Percentiles rank a stretch among this genome's conserved stretches.
Evolutionary conservation across 495 filamentous ascomycete species (phyloP).

Genomic region (Neurospora tetraspora): DNA sequence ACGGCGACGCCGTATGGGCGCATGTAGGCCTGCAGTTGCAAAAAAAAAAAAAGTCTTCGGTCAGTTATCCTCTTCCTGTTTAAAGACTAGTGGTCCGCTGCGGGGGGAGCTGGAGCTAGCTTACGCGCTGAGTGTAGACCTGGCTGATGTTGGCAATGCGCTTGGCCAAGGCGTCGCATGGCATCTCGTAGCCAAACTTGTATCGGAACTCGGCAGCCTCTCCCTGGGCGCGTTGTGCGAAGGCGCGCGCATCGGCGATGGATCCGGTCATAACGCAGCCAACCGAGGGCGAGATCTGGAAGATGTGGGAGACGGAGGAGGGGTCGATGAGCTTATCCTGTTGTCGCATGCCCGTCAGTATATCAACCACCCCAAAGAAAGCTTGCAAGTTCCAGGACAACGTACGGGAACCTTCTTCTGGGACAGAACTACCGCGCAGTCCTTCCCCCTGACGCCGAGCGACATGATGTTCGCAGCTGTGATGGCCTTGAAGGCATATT

Average conservation of each 20-base stretch:
- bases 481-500: conserved; percentile 99
- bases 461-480: conserved; percentile 98
- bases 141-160: conserved; percentile 97
- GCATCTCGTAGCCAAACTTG: conserved; percentile 99
- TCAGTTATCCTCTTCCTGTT: conserved; percentile 8
- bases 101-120: conserved; percentile 14
- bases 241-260: conserved; percentile 92
- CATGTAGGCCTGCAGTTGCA: conserved; percentile 74
- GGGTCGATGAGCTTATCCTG: conserved; percentile 99
- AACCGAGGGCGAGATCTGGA: conserved; percentile 89
- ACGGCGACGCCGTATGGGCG: conserved; percentile 90
- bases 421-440: conserved; percentile 91
- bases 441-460: conserved; percentile 88
- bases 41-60: neutral
- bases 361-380: conserved; percentile 2
- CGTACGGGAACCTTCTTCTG: conserved; percentile 99
- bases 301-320: conserved; percentile 92
- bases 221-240: conserved; percentile 79
- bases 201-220: conserved; percentile 97
- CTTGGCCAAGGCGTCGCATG: conserved; percentile 92
- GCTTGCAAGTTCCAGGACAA: conserved; percentile 12
- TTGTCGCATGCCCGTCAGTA: conserved; percentile 19
- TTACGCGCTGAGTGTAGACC: conserved; percentile 93
- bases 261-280: conserved; percentile 98
- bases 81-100: neutral